phyloP scores from a whole-genome alignment of 2,329 filamentous ascomycete species.

The Teratosphaeria viscida region DNA sequence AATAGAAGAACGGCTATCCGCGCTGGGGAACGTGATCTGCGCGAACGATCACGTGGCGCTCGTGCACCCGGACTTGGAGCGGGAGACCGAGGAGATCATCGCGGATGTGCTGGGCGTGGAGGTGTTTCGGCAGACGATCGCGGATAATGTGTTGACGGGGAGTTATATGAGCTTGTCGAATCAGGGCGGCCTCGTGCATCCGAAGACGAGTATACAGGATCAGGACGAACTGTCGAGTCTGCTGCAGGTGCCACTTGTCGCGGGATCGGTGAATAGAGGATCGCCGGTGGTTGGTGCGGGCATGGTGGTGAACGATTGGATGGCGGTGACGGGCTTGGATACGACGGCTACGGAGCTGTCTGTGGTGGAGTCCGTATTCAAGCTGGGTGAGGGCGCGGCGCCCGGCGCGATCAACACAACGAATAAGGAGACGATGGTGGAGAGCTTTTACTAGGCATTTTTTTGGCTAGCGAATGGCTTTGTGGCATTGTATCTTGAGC shows the following conservation, averaged over 20 bases:
- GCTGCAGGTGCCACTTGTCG: constrained; percentile 90
- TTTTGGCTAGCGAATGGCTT: neutral
- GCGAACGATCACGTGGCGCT: constrained; percentile 95
- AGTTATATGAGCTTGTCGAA: constrained; percentile 96
- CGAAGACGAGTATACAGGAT: constrained; percentile 93
- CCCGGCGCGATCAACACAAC: constrained; percentile 68
- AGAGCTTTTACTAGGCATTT: constrained; percentile 78
- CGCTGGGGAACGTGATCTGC: constrained; percentile 93
- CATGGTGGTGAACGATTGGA: constrained; percentile 97
- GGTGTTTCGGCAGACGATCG: constrained; percentile 87
- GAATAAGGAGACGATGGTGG: constrained; percentile 97
- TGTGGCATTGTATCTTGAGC: constrained; percentile 1
- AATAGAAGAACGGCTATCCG: constrained; percentile 93
- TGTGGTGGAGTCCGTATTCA: constrained; percentile 92
- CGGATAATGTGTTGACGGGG: constrained; percentile 92
- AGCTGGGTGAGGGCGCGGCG: constrained; percentile 69
- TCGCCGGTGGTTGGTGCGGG: constrained; percentile 91
- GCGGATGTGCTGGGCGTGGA: constrained; percentile 85
- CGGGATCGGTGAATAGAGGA: constrained; percentile 86
- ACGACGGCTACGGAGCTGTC: constrained; percentile 96
- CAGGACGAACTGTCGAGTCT: constrained; percentile 93
- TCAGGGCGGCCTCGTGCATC: constrained; percentile 91
- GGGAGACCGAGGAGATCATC: constrained; percentile 97
- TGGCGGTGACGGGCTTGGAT: constrained; percentile 85
- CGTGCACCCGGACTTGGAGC: constrained; percentile 90